Conservation (phyloP, 2,329 filamentous ascomycete genomes). For the Blumeria graminis region DNA sequence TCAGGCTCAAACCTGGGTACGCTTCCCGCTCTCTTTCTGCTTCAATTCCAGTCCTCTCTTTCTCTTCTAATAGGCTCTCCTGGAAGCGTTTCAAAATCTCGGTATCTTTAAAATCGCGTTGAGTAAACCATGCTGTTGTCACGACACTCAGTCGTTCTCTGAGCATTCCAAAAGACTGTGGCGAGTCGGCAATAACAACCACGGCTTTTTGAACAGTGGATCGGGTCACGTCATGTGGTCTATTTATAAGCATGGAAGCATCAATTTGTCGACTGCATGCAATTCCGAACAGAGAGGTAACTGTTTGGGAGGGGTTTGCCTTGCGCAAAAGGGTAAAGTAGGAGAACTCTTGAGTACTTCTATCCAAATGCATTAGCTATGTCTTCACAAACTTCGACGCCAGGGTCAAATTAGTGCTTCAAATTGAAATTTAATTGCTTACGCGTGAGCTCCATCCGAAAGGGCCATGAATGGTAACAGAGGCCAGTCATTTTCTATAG, state of each 20-base stretch:
- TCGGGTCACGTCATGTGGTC: constrained; percentile 75
- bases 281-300: constrained; percentile 82
- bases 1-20: constrained; percentile 67
- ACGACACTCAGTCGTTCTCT: constrained; percentile 76
- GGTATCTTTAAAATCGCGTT: constrained; percentile 72
- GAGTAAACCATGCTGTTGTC: constrained; percentile 87
- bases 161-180: constrained; percentile 72
- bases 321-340: constrained; percentile 75
- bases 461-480: constrained; percentile 90
- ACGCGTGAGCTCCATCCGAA: constrained; percentile 87
- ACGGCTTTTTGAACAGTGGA: constrained; percentile 97
- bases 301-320: constrained; percentile 21
- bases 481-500: constrained; percentile 67
- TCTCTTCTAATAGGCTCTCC: constrained; percentile 55
- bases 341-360: constrained; percentile 83
- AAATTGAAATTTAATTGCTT: constrained; percentile 16
- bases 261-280: constrained; percentile 85
- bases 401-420: neutral
- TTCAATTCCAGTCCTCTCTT: constrained; percentile 33
- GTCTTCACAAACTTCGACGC: neutral
- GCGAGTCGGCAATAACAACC: constrained; percentile 79
- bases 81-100: constrained; percentile 83
- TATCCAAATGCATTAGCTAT: constrained; percentile 16
- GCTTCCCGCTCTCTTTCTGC: constrained; percentile 55
- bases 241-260: constrained; percentile 48